Evolutionary conservation across 768 basidiomycete species (phyloP).

Genomic region (Suillus bovinus): DNA sequence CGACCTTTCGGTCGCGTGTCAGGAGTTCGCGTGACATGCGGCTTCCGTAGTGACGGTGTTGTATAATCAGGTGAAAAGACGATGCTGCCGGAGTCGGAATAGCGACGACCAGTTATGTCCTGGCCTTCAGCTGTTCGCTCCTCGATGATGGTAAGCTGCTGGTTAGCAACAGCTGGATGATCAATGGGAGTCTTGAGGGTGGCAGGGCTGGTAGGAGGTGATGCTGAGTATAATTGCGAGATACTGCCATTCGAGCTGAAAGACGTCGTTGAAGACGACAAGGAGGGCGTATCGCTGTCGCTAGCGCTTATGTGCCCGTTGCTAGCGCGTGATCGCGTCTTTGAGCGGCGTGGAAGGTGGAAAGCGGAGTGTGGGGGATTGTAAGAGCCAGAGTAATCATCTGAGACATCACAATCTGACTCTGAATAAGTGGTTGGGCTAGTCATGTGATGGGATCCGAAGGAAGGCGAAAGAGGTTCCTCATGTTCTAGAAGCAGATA

Average conservation of each 20-base stretch:
- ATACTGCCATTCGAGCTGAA: conserved; percentile 35
- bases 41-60: background rate
- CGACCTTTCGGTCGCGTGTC: conserved; percentile 23
- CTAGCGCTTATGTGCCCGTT: conserved; percentile 30
- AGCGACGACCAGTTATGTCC: conserved; percentile 6
- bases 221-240: conserved; percentile 28
- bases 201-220: conserved; percentile 36
- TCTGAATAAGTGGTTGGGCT: conserved; percentile 29
- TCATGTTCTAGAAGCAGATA: conserved; percentile 33
- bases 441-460: conserved; percentile 18
- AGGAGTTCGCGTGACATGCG: background rate
- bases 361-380: conserved; percentile 23
- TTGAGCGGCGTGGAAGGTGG: conserved; percentile 36
- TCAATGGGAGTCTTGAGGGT: conserved; percentile 36
- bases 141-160: conserved; percentile 39
- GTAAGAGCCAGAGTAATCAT: conserved; percentile 28
- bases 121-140: conserved; percentile 32
- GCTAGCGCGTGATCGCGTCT: conserved; percentile 27
- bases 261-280: conserved; percentile 42
- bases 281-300: conserved; percentile 50
- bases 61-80: conserved; percentile 21
- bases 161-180: conserved; percentile 16
- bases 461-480: conserved; percentile 30
- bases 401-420: conserved; percentile 35
- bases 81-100: conserved; percentile 25